Evolutionary conservation across 371 early-diverging fungal species (phyloP).

Genomic region (Mortierella sp.): DNA sequence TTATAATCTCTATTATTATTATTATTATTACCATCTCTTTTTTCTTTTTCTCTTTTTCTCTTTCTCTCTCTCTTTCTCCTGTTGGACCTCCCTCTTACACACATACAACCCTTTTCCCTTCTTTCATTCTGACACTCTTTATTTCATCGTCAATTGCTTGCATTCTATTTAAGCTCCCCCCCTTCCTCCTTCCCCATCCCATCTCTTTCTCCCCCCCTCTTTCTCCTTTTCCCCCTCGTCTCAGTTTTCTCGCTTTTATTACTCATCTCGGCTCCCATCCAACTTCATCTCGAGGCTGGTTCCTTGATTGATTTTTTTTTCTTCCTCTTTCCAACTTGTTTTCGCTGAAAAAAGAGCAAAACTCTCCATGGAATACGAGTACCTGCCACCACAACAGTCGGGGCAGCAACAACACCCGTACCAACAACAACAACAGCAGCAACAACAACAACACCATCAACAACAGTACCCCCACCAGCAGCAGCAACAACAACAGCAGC

Average conservation of each 20-base stretch:
- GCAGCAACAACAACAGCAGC: constrained; percentile 13
- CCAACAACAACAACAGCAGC: constrained; percentile 25
- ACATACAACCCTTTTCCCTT: no score
- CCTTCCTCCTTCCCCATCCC: neutral
- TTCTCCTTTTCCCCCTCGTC: constrained; percentile 1
- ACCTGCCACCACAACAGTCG: constrained; percentile 29
- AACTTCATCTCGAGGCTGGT: neutral
- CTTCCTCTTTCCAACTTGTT: neutral
- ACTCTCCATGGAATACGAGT: constrained; percentile 42
- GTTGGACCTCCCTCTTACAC: neutral
- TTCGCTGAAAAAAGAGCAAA: neutral
- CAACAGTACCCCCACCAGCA: constrained; percentile 25
- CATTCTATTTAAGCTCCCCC: neutral
- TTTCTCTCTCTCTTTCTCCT: no score
- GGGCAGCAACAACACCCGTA: constrained; percentile 32
- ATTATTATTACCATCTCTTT: neutral
- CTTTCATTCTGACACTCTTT: no score
- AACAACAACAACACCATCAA: constrained; percentile 19
- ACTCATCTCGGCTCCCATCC: constrained; percentile 2
- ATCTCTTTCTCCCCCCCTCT: neutral
- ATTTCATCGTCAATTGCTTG: no score
- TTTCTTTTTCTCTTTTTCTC: neutral
- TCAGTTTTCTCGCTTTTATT: neutral
- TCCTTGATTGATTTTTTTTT: neutral
- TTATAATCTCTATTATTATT: no score